Conservation (phyloP, 345 rosid genomes). For the Abelmoschus esculentus region DNA sequence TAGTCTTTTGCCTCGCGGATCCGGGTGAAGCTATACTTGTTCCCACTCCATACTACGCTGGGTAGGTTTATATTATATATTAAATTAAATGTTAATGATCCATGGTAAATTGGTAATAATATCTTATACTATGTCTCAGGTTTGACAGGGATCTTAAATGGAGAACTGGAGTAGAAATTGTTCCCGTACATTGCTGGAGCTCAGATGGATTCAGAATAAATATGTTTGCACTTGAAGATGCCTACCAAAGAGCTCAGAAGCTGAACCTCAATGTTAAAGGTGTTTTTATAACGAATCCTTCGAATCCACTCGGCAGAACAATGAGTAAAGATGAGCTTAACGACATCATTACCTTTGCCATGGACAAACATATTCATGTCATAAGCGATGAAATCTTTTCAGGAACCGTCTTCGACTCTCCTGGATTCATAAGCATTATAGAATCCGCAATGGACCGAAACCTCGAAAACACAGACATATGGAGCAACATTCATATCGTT, state of each 20-base stretch:
- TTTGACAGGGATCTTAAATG: constrained; percentile 86
- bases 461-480: constrained; percentile 21
- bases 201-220: constrained; percentile 50
- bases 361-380: constrained; percentile 43
- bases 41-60: constrained; percentile 89
- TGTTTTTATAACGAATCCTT: constrained; percentile 74
- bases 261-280: constrained; percentile 57
- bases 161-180: constrained; percentile 58
- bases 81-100: neutral
- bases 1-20: constrained; percentile 73
- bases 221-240: constrained; percentile 51
- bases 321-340: constrained; percentile 46
- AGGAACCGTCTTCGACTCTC: constrained; percentile 60
- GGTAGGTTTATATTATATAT: constrained; percentile 30
- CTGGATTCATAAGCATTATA: constrained; percentile 46
- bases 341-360: constrained; percentile 40
- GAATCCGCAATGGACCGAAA: constrained; percentile 38
- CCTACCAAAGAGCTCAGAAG: constrained; percentile 45
- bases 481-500: constrained; percentile 59
- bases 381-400: constrained; percentile 78
- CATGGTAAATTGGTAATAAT: neutral
- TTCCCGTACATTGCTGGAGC: constrained; percentile 51
- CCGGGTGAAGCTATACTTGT: constrained; percentile 85
- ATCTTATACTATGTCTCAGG: constrained; percentile 20
- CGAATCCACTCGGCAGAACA: constrained; percentile 81